Conservation (phyloP, 768 basidiomycete species). For the Leucocoprinus leucothites region DNA sequence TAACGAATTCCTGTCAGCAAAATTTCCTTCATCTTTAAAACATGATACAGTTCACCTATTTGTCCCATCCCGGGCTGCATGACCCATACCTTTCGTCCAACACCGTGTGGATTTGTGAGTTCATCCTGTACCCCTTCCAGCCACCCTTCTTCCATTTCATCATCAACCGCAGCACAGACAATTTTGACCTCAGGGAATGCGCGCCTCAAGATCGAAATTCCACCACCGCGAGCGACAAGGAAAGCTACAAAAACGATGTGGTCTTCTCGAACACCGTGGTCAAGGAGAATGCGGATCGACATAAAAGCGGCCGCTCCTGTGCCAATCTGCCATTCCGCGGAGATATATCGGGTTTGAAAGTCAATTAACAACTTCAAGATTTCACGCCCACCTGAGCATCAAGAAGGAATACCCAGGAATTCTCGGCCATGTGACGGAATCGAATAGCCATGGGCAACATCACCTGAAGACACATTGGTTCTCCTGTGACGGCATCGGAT, state of each 20-base stretch:
- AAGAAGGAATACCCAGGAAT: constrained; percentile 82
- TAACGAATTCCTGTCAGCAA: constrained; percentile 11
- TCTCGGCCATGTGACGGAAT: constrained; percentile 54
- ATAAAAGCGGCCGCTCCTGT: constrained; percentile 93
- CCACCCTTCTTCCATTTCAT: constrained; percentile 73
- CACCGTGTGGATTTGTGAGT: constrained; percentile 39
- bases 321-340: constrained; percentile 60
- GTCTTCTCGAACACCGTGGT: constrained; percentile 85
- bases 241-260: constrained; percentile 90
- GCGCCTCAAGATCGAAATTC: constrained; percentile 68
- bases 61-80: constrained; percentile 90
- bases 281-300: constrained; percentile 90
- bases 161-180: constrained; percentile 82
- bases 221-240: constrained; percentile 80
- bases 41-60: constrained; percentile 53
- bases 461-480: constrained; percentile 82
- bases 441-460: constrained; percentile 78
- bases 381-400: constrained; percentile 72
- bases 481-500: constrained; percentile 78
- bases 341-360: not conserved
- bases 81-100: constrained; percentile 70
- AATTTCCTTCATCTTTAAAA: not conserved
- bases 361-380: not conserved
- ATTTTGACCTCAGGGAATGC: constrained; percentile 88
- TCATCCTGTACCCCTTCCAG: constrained; percentile 53